Conservation (phyloP, 148 eudicot genomes). For the Amaranthus hypochondriacus region DNA sequence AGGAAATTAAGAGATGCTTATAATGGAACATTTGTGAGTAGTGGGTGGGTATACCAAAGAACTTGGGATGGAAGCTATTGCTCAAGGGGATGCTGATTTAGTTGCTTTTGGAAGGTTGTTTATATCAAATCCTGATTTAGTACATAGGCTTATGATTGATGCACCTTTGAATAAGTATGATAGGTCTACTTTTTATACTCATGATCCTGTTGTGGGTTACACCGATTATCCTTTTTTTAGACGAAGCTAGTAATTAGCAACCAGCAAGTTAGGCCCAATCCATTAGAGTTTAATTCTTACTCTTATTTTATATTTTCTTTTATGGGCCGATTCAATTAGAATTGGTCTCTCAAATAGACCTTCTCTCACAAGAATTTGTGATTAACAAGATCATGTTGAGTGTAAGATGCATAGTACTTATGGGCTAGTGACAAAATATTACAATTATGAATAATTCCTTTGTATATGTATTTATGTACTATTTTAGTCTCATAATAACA, state of each 20-base stretch:
- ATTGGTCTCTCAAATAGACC: too few relatives aligned
- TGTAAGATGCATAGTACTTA: too few relatives aligned
- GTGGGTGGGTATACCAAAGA: constrained; percentile 71
- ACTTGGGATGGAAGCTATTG: constrained; percentile 60
- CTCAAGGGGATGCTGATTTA: constrained; percentile 69
- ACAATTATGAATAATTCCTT: too few relatives aligned
- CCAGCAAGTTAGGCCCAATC: too few relatives aligned
- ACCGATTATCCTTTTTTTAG: constrained; percentile 76
- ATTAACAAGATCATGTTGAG: too few relatives aligned
- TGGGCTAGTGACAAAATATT: too few relatives aligned
- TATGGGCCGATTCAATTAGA: too few relatives aligned
- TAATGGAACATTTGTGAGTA: constrained; percentile 58
- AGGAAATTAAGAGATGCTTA: constrained; percentile 48
- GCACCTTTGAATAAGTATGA: constrained; percentile 59
- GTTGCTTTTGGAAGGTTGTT: constrained; percentile 71
- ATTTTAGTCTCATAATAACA: too few relatives aligned
- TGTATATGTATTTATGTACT: too few relatives aligned
- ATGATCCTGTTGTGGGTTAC: constrained; percentile 73
- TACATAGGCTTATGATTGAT: constrained; percentile 52
- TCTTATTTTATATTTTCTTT: neutral
- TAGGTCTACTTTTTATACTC: constrained; percentile 62
- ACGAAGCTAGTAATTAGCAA: neutral
- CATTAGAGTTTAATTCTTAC: too few relatives aligned
- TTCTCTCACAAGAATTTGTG: too few relatives aligned
- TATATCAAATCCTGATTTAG: constrained; percentile 76